These are phyloP conservation scores for Cordyceps javanica DNA, from an alignment of 2,329 filamentous ascomycete species.

Conservation along the genomic window DNA sequence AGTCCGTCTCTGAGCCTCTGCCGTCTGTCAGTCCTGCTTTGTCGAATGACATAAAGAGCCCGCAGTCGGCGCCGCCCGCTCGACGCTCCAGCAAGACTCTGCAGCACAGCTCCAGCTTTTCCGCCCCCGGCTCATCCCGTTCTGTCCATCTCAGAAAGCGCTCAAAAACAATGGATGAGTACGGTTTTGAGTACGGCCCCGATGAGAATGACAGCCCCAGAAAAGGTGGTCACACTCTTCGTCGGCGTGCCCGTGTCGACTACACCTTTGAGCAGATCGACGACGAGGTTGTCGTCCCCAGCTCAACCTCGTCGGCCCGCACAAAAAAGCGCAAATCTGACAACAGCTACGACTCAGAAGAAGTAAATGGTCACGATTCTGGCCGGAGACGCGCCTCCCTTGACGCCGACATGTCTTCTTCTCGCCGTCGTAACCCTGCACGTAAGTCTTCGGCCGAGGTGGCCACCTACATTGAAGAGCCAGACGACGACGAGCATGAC, in stretches of 20 bases:
- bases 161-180: constrained; percentile 37
- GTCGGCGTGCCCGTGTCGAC: constrained; percentile 51
- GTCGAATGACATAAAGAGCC: constrained; percentile 27
- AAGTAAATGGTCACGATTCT: constrained; percentile 21
- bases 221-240: constrained; percentile 54
- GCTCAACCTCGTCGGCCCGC: constrained; percentile 28
- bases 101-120: constrained; percentile 32
- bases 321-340: constrained; percentile 32
- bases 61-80: constrained; percentile 24
- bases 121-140: constrained; percentile 27
- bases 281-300: constrained; percentile 37
- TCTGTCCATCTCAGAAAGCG: constrained; percentile 33
- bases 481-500: constrained; percentile 22
- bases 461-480: constrained; percentile 27
- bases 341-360: constrained; percentile 29
- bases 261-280: constrained; percentile 50
- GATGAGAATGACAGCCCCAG: constrained; percentile 44
- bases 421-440: constrained; percentile 34
- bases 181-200: constrained; percentile 25
- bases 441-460: constrained; percentile 30
- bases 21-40: constrained; percentile 26
- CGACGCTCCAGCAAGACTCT: constrained; percentile 30
- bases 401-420: constrained; percentile 29
- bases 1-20: constrained; percentile 26
- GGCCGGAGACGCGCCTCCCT: constrained; percentile 33